Percentiles rank a stretch among this genome's conserved stretches.
Conservation (phyloP, 495 filamentous ascomycete species). For the Darksidea phi region DNA sequence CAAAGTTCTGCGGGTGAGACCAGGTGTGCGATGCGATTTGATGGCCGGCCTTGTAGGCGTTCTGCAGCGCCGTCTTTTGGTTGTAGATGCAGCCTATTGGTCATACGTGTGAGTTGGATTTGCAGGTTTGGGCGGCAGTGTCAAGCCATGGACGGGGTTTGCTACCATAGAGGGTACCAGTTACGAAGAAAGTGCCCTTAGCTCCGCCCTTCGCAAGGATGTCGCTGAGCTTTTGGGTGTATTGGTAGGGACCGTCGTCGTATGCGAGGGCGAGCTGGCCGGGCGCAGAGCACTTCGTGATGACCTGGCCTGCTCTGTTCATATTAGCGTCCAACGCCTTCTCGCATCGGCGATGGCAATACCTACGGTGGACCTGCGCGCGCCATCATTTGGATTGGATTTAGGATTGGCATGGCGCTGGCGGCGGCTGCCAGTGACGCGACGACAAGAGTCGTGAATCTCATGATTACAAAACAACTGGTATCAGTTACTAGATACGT, state of each 20-base stretch:
- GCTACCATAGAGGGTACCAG: constrained; percentile 54
- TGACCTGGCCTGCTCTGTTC: constrained; percentile 18
- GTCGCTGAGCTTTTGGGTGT: constrained; percentile 32
- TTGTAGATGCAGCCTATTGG: constrained; percentile 52
- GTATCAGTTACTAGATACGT: not conserved
- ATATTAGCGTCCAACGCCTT: not conserved
- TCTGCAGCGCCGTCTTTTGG: constrained; percentile 50
- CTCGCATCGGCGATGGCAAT: not conserved
- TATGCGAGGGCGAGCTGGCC: constrained; percentile 30
- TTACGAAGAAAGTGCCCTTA: constrained; percentile 56
- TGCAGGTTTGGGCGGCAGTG: not conserved
- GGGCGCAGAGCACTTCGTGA: constrained; percentile 25
- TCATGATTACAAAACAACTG: constrained; percentile 8
- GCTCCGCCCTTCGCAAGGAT: constrained; percentile 39
- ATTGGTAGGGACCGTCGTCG: constrained; percentile 35
- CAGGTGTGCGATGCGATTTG: constrained; percentile 55
- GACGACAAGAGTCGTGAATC: constrained; percentile 13
- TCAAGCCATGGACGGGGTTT: not conserved
- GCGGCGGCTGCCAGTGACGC: constrained; percentile 21
- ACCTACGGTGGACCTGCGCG: constrained; percentile 13
- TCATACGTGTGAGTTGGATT: not conserved
- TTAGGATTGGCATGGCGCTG: constrained; percentile 15
- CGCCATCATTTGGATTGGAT: constrained; percentile 23
- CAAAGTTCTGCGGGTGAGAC: constrained; percentile 50
- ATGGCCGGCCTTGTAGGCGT: constrained; percentile 51